Percentiles rank a stretch among this genome's conserved stretches.
Evolutionary conservation across 768 basidiomycete species (phyloP).

Genomic region (Inosperma sp.): DNA sequence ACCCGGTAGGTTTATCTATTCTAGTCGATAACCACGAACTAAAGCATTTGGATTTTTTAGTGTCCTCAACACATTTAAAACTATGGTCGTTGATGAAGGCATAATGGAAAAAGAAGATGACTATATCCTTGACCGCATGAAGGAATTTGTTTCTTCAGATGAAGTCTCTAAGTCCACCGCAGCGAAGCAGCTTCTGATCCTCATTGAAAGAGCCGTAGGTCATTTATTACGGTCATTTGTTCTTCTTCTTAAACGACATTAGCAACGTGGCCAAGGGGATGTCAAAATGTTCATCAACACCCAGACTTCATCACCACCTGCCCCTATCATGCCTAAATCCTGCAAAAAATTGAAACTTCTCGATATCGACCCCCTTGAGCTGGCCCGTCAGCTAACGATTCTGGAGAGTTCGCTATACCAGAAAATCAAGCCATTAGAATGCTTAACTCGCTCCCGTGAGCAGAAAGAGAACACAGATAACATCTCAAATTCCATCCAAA

Average conservation of each 20-base stretch:
- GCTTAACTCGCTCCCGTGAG: conserved; percentile 77
- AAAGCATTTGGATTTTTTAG: conserved; percentile 46
- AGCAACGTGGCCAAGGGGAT: conserved; percentile 54
- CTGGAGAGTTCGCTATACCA: conserved; percentile 85
- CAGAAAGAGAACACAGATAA: conserved; percentile 76
- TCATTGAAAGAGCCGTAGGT: conserved; percentile 80
- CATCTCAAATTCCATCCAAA: conserved; percentile 81
- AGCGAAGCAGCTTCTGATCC: conserved; percentile 66
- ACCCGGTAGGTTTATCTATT: conserved; percentile 56
- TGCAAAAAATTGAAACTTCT: conserved; percentile 71
- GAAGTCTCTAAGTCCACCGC: conserved; percentile 61
- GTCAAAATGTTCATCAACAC: conserved; percentile 55
- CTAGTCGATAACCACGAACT: no score
- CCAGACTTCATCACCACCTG: conserved; percentile 57
- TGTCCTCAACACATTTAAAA: conserved; percentile 85
- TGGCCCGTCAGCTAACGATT: conserved; percentile 90
- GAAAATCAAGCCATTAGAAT: conserved; percentile 86
- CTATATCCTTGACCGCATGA: conserved; percentile 76
- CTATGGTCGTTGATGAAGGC: conserved; percentile 82
- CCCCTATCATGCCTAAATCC: conserved; percentile 69
- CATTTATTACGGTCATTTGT: background rate
- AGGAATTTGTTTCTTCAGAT: conserved; percentile 67
- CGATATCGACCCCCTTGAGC: conserved; percentile 84
- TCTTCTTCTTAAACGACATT: conserved; percentile 4
- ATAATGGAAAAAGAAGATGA: conserved; percentile 84